Conservation (phyloP, 2,329 filamentous ascomycete species). For the Lachnellula subtilissima region DNA sequence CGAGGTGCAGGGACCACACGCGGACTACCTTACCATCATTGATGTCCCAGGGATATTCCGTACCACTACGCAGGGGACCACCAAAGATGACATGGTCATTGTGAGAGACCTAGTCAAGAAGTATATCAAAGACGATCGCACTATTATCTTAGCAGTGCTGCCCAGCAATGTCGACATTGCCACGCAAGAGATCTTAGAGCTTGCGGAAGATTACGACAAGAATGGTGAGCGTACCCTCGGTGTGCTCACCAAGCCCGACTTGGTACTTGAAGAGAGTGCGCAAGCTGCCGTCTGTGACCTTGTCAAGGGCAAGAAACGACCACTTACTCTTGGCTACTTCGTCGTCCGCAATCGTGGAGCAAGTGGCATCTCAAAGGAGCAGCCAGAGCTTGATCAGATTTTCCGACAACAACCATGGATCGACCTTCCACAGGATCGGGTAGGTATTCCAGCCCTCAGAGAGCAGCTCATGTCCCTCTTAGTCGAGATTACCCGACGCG, state of each 20-base stretch:
- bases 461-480: conserved; percentile 9
- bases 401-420: conserved; percentile 12
- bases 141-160: conserved; percentile 17
- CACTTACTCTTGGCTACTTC: conserved; percentile 15
- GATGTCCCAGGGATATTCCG: conserved; percentile 55
- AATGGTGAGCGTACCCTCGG: conserved; percentile 37
- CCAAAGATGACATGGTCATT: conserved; percentile 38
- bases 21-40: conserved; percentile 51
- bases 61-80: conserved; percentile 22
- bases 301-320: conserved; percentile 10
- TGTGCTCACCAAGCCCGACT: conserved; percentile 54
- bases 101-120: conserved; percentile 43
- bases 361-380: conserved; percentile 3
- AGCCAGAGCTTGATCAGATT: conserved; percentile 8
- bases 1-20: conserved; percentile 30
- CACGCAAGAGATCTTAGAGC: conserved; percentile 31
- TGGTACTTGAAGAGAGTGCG: conserved; percentile 41
- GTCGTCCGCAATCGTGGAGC: conserved; percentile 32
- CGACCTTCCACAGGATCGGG: conserved; percentile 10
- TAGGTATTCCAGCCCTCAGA: conserved; percentile 16
- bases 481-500: conserved; percentile 8
- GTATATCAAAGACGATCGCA: conserved; percentile 50
- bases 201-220: conserved; percentile 38
- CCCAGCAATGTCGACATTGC: conserved; percentile 25
- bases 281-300: conserved; percentile 28